phyloP scores from a whole-genome alignment of 2,329 filamentous ascomycete genomes.

The Neobulgaria alba region DNA sequence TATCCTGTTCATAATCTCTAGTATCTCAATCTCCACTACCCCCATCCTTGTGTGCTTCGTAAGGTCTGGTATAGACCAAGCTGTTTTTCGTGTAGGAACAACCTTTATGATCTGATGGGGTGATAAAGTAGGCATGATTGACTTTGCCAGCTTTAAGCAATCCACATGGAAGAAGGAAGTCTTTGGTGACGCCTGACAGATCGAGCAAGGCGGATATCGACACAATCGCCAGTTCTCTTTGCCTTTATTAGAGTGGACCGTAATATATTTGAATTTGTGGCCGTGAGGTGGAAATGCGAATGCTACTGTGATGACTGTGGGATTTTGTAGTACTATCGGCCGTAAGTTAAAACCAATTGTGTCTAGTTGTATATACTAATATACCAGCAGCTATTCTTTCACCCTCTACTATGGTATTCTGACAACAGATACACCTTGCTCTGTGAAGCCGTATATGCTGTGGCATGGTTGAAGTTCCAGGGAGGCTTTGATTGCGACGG shows the following conservation, averaged over 20 bases:
- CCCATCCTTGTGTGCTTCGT: slow-evolving; percentile 1
- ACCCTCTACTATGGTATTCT: not conserved
- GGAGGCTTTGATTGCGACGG: too few relatives aligned
- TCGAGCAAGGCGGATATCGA: slow-evolving; percentile 1
- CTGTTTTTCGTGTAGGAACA: not conserved
- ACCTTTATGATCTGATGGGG: not conserved
- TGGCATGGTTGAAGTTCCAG: too few relatives aligned
- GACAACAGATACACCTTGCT: slow-evolving; percentile 1
- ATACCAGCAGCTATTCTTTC: not conserved
- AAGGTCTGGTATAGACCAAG: slow-evolving; percentile 1
- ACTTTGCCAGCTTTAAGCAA: slow-evolving; percentile 2
- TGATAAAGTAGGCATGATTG: slow-evolving; percentile 1
- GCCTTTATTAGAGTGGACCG: slow-evolving; percentile 1
- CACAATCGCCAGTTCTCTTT: slow-evolving; percentile 2
- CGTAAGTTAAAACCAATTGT: not conserved
- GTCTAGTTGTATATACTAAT: not conserved
- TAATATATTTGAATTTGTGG: slow-evolving; percentile 1
- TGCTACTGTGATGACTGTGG: not conserved
- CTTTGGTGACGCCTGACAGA: not conserved
- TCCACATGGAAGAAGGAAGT: slow-evolving; percentile 1
- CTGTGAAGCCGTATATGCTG: too few relatives aligned
- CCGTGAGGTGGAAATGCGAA: slow-evolving; percentile 1
- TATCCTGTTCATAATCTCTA: not conserved
- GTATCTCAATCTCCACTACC: slow-evolving; percentile 1
- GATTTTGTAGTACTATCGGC: not conserved